Conservation (phyloP, 768 basidiomycete species). For the Coprinopsis strossmayeri region DNA sequence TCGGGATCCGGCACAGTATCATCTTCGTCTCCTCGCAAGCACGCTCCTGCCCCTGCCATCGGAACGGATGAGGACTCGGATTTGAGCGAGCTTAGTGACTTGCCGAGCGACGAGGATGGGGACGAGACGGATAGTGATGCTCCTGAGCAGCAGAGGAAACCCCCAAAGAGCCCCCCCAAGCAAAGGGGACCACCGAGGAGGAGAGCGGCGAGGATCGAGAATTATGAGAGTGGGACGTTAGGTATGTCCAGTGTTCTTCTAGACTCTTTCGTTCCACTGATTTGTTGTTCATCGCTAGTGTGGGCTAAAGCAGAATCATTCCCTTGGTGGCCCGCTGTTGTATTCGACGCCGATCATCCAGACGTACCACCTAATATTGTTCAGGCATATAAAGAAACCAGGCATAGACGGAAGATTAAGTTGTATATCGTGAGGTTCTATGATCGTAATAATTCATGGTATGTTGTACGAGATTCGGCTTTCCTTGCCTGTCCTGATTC, state of each 20-base stretch:
- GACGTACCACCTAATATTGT: conserved; percentile 43
- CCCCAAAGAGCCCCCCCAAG: not conserved
- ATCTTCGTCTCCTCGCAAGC: not conserved
- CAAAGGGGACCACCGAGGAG: conserved; percentile 4
- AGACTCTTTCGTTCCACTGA: conserved; percentile 1
- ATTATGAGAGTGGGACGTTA: conserved; percentile 44
- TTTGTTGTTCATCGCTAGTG: conserved; percentile 34
- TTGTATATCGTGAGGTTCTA: conserved; percentile 75
- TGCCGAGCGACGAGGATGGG: conserved; percentile 19
- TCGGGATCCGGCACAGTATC: too few species aligned
- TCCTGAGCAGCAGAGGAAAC: conserved; percentile 11
- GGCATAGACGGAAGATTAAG: conserved; percentile 32
- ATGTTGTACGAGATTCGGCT: too few species aligned
- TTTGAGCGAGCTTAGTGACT: conserved; percentile 39
- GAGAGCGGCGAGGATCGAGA: conserved; percentile 14
- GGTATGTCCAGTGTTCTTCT: conserved; percentile 37
- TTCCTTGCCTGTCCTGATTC: too few species aligned
- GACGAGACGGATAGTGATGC: conserved; percentile 9
- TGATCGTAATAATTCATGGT: conserved; percentile 65
- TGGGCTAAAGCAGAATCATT: conserved; percentile 81
- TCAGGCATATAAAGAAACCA: conserved; percentile 20
- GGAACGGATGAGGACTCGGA: conserved; percentile 27
- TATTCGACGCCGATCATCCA: conserved; percentile 56
- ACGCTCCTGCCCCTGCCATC: not conserved
- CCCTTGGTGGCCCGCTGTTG: conserved; percentile 86